Base-by-base conservation (phyloP, 148 eudicot genomes). In the Silene uniflora region DNA sequence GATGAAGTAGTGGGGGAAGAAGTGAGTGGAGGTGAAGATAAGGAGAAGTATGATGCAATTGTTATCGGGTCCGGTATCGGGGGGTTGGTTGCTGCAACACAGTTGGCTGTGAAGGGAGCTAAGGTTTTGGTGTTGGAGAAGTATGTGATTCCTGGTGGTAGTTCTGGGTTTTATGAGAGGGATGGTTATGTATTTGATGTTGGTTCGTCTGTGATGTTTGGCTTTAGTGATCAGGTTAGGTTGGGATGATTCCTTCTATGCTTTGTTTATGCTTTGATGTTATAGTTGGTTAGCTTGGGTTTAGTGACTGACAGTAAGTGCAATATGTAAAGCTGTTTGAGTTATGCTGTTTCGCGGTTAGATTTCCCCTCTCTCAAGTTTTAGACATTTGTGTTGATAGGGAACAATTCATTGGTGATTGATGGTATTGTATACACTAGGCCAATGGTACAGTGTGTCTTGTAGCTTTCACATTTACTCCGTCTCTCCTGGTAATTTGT, bases 191-290 rank as follows among this genome's bases (percentile, higher is more conserved):
- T 85, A 32, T 96, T 92, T 72, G 99, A 95, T 86, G 97, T 95
- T 75, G 99, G 99, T 49, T 92, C 98, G 46, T 95, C 99, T 42
- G 99, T 95, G 35, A 95, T 95, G 99, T 92, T 92, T 67, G 99
- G 99, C 72, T 92, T 92, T 85, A 91, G 99, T 75, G 92, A 91
- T 72, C 89, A 95, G 99, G 99, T 93, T 46, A 68, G 81, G 56
- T 62, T 29, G 4, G 64, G 74, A 0, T 76, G 49, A 69, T 79
- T 62, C 9, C 71, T n/a, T 69, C 24, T 67, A 55, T 55, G 29
- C 17, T 74, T 65, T 63, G 7, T 22, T 25, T 52, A 13, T 52
- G 2, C 27, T 0, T 62, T 62, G 66, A 23, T 65, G 32, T 65
- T 65, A 17, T 65, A 27, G 42, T 61, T 22, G 64, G 27, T 14